Base-by-base conservation (phyloP, 176 grass and related monocot genomes). In the Carex parvula region DNA sequence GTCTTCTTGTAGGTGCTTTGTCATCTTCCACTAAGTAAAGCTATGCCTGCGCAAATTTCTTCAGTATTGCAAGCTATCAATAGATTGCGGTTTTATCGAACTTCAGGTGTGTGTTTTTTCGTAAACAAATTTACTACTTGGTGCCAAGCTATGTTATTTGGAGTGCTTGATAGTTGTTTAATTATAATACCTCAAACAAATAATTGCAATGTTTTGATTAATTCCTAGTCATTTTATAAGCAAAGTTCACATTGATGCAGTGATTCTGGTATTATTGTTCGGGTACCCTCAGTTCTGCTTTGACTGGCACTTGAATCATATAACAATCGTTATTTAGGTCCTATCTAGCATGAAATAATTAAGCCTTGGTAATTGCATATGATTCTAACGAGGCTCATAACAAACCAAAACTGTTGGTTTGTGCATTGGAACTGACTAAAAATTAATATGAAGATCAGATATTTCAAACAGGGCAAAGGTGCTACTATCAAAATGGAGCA, bases 401-500 rank as follows among this genome's bases (percentile, higher is more conserved):
- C 37, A 54, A 21, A 60, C 61, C 37, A 48, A 72, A 72, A 17
- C 3, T 22, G 41, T 37, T 50, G n/a, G 44, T 53, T 74, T 74
- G 44, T 53, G 3, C 44, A 32, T 14, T 68, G 15, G 29, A 77
- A 77, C 37, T 65, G 76, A 86, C 42, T 58, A 53, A 80, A 59
- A 56, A 20, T 41, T 84, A 81, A 63, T 95, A 89, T 91, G 88
- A 93, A 93, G 76, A 93, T 95, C 91, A 99, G 96, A 93, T 86
- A 90, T 99, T 90, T 95, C 93, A 86, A 90, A 91, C 84, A 99
- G 84, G 88, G 93, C 96, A 16, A 93, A 84, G 79, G 79, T 85
- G 50, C 87, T 99, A 62, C 91, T 99, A 53, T 90, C 92, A 77
- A 91, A 90, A 89, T 95, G 92, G 89, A 99, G 92, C 88, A 99